phyloP scores from a whole-genome alignment of 2,329 filamentous ascomycete genomes.

The Ampelomyces quisqualis region DNA sequence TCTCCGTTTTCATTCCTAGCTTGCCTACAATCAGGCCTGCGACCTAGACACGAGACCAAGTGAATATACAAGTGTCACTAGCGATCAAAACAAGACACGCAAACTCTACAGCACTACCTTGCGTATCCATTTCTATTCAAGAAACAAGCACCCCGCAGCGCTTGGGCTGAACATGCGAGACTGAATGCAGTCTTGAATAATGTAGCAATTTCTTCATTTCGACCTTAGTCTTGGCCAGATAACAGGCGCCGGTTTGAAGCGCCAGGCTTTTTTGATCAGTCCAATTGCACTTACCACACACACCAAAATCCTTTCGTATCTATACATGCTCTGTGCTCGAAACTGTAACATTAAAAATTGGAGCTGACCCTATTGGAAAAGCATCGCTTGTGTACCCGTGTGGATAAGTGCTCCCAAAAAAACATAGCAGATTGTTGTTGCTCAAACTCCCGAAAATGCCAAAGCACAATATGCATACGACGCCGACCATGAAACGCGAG shows the following conservation, averaged over 20 bases:
- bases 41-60: too few relatives aligned
- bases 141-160: too few relatives aligned
- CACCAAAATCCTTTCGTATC: neutral
- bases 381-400: conserved; percentile 1
- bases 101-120: too few relatives aligned
- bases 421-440: neutral
- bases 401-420: neutral
- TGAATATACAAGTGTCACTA: too few relatives aligned
- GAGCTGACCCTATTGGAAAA: too few relatives aligned
- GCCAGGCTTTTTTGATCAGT: conserved; percentile 2
- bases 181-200: neutral
- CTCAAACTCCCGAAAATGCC: conserved; percentile 5
- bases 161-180: neutral
- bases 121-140: neutral
- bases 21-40: too few relatives aligned
- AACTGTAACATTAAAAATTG: neutral
- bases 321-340: neutral
- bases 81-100: too few relatives aligned
- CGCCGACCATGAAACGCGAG: neutral
- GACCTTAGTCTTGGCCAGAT: neutral
- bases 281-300: neutral
- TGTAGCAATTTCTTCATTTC: conserved; percentile 6
- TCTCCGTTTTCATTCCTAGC: too few relatives aligned
- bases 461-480: conserved; percentile 2
- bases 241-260: neutral